A percentile compares a stretch with the other conserved stretches of the same genome.
Conservation (phyloP, 163 green algal species). For the Scenedesmus sp. region DNA sequence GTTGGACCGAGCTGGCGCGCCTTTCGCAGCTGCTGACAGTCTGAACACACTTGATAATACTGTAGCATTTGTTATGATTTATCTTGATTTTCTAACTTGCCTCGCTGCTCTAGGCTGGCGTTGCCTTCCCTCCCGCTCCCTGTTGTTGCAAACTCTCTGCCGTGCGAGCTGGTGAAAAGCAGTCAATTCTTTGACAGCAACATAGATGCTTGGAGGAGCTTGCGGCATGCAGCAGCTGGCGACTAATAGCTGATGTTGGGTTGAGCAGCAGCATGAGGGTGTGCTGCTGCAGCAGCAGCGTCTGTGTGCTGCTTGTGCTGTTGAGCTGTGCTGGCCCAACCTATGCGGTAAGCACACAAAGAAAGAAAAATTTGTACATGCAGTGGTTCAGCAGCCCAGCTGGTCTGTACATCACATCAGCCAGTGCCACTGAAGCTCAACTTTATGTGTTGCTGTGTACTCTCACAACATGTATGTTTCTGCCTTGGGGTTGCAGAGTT, state of each 20-base stretch:
- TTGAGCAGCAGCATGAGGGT: slow-evolving; percentile 5
- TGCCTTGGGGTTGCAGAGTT: background rate
- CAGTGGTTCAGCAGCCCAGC: background rate
- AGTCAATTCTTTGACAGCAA: background rate
- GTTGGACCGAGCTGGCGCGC: background rate
- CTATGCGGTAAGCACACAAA: background rate
- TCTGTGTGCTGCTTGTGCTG: background rate
- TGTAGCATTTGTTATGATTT: background rate
- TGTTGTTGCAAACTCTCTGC: background rate
- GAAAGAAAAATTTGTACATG: background rate
- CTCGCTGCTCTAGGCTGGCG: background rate
- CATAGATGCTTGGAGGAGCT: background rate
- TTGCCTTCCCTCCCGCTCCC: background rate
- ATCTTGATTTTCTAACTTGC: background rate
- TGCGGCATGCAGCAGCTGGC: background rate
- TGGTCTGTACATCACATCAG: background rate
- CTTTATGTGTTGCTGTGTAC: background rate
- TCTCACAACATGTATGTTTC: background rate
- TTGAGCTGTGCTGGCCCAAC: background rate
- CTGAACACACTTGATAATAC: background rate
- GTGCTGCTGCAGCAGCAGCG: background rate
- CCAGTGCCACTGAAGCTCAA: background rate
- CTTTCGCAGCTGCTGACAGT: background rate
- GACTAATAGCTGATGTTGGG: background rate
- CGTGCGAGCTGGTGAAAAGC: background rate